Evolutionary conservation across 768 basidiomycete species (phyloP).

Genomic region (Leccinum obscurum): DNA sequence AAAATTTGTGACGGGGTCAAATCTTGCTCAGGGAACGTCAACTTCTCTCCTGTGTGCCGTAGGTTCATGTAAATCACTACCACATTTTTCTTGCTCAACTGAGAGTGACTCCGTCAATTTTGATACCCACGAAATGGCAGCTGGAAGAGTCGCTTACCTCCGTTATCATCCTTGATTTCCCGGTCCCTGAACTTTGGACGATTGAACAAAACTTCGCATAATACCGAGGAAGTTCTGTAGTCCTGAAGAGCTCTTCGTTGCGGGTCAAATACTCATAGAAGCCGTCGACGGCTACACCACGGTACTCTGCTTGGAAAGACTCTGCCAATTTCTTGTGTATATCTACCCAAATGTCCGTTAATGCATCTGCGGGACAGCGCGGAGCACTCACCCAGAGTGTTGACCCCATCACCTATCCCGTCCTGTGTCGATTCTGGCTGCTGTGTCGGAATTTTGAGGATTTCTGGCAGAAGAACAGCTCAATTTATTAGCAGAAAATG

Average conservation of each 20-base stretch:
- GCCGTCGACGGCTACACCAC: constrained; percentile 11
- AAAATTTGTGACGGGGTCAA: constrained; percentile 13
- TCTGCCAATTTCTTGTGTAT: not conserved
- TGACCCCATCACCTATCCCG: too few relatives aligned
- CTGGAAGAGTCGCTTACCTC: constrained; percentile 2
- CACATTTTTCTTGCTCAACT: constrained; percentile 16
- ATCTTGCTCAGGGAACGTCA: constrained; percentile 18
- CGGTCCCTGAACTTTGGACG: constrained; percentile 18
- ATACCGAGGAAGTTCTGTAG: not conserved
- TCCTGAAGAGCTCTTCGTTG: constrained; percentile 11
- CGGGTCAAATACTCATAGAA: constrained; percentile 21
- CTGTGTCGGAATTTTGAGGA: not conserved
- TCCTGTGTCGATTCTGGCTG: not conserved
- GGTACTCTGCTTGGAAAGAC: constrained; percentile 4
- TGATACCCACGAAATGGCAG: not conserved
- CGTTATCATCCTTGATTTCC: constrained; percentile 11
- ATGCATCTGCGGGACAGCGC: too few relatives aligned
- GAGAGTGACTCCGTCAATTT: not conserved
- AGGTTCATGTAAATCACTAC: constrained; percentile 22
- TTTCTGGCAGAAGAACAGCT: not conserved
- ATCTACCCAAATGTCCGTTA: not conserved
- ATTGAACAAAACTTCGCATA: constrained; percentile 13
- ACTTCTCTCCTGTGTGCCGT: not conserved
- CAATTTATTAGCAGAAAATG: too few relatives aligned
- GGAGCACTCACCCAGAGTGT: not conserved